phyloP scores from a whole-genome alignment of 768 basidiomycete genomes.

The Tylopilus vinaceipallidus region DNA sequence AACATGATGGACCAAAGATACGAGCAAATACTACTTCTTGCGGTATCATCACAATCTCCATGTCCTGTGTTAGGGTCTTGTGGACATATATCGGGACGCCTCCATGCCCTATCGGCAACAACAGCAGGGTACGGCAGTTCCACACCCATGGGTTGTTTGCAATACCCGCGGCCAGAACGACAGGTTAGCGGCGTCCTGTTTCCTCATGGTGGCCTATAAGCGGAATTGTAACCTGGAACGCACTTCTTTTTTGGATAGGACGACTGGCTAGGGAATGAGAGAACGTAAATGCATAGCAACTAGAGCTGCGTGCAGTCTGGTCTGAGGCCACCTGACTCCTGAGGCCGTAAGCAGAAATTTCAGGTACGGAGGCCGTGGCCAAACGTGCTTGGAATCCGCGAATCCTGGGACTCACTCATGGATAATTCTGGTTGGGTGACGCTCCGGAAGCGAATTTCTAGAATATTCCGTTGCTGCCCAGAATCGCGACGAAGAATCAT shows the following conservation, averaged over 20 bases:
- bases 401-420: no score
- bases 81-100: background rate
- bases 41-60: background rate
- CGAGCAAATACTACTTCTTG: background rate
- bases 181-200: background rate
- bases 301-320: background rate
- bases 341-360: background rate
- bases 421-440: background rate
- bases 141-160: conserved; percentile 1
- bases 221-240: background rate
- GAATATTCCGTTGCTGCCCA: background rate
- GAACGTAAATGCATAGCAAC: conserved; percentile 1
- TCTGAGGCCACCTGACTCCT: background rate
- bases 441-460: background rate
- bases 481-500: no score
- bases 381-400: no score
- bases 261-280: background rate
- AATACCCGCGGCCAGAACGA: conserved; percentile 4
- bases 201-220: conserved; percentile 7
- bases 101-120: background rate
- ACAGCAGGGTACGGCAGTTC: background rate
- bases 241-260: no score
- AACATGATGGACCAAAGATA: background rate
- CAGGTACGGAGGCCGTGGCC: background rate
- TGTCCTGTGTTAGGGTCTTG: background rate